A percentile compares a stretch with the other conserved stretches of the same genome.
phyloP scores from a whole-genome alignment of 2,329 filamentous ascomycete species.

The Didymella sp. region DNA sequence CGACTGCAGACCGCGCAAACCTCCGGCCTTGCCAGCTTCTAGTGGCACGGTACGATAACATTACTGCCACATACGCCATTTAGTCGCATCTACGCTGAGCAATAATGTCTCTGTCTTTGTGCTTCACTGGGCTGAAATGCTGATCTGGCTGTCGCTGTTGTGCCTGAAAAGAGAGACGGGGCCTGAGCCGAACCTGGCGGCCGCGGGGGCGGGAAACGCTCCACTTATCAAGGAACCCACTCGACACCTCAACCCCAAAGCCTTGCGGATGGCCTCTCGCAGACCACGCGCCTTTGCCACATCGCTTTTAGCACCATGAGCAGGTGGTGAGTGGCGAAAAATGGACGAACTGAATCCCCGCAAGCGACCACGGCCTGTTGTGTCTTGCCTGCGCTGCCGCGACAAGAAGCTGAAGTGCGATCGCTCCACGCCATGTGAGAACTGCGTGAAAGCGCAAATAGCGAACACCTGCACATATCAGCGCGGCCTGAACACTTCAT shows the following conservation, averaged over 20 bases:
- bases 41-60: neutral
- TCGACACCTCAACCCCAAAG: neutral
- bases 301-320: neutral
- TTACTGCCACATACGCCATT: neutral
- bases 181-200: neutral
- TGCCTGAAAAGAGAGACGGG: neutral
- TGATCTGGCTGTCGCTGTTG: neutral
- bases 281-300: neutral
- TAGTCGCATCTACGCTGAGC: neutral
- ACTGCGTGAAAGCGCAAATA: constrained; percentile 31
- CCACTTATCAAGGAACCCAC: neutral
- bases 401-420: constrained; percentile 40
- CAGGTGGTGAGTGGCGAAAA: neutral
- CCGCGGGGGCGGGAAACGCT: neutral
- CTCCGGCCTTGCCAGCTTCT: too few species aligned
- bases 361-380: constrained; percentile 33
- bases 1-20: too few species aligned
- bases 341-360: constrained; percentile 24
- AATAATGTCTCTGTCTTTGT: neutral
- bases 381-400: constrained; percentile 37
- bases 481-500: neutral
- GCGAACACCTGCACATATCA: constrained; percentile 28
- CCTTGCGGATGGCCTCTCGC: neutral
- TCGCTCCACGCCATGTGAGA: constrained; percentile 32
- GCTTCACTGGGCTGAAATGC: neutral